Conservation (phyloP, 192 early-diverging fungal species). For the Backusella circina region DNA sequence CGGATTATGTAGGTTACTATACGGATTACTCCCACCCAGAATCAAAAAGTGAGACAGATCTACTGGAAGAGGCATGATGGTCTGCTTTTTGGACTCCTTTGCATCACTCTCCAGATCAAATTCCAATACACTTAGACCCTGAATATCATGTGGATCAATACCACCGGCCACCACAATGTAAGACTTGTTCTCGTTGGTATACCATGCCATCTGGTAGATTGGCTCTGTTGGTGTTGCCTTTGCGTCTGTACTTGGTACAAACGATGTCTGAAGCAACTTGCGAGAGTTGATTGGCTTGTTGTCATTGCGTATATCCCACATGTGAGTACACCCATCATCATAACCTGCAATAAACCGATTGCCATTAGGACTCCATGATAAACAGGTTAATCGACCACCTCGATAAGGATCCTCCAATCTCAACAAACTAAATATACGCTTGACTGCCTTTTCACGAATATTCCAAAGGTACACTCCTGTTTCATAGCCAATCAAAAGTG, state of each 20-base stretch:
- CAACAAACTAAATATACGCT: conserved; percentile 28
- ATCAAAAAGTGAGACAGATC: conserved; percentile 44
- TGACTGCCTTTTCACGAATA: conserved; percentile 35
- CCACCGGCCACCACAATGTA: conserved; percentile 44
- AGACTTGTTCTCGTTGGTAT: conserved; percentile 28
- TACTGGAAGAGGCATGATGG: conserved; percentile 28
- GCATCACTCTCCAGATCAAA: conserved; percentile 33
- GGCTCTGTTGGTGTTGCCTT: conserved; percentile 32
- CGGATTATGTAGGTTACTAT: conserved; percentile 31
- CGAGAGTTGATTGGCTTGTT: conserved; percentile 22
- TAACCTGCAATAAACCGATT: conserved; percentile 41
- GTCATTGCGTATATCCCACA: conserved; percentile 43
- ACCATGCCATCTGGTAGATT: conserved; percentile 46
- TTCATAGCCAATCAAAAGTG: conserved; percentile 52
- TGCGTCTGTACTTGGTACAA: conserved; percentile 4
- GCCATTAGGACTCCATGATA: conserved; percentile 51
- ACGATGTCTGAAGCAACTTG: conserved; percentile 22
- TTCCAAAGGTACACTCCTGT: conserved; percentile 49
- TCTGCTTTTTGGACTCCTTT: conserved; percentile 33
- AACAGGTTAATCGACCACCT: conserved; percentile 30
- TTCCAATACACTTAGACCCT: conserved; percentile 40
- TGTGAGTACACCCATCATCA: conserved; percentile 38
- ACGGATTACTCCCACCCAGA: conserved; percentile 36
- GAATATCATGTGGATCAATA: conserved; percentile 34
- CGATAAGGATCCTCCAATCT: conserved; percentile 10